Base-by-base conservation (phyloP, 352 stramenopile species). In the Phytophthora quininea region DNA sequence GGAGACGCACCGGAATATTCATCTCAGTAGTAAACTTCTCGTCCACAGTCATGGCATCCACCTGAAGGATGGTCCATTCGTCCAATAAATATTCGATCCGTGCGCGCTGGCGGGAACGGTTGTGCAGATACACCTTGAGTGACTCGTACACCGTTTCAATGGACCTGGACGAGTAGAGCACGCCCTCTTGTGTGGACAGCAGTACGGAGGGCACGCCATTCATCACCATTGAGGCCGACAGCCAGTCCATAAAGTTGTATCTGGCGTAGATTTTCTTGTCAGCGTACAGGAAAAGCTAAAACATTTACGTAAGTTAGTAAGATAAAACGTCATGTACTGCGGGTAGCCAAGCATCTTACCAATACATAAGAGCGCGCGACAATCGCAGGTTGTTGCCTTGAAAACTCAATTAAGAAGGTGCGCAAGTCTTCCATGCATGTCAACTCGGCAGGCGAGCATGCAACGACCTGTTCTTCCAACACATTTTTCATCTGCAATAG, bases 141-240 rank as follows among this genome's bases (percentile, higher is more conserved):
- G 84, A 93, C 53, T 96, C 89, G 62, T 93, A 94, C 45, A 96
- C 69, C 35, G 85, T 90, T 68, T 95, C 86, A 59, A 93, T 93
- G 47, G 77, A 79, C 10, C 85, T 79, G 9, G 86, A 88, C 19
- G 76, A 89, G 65, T 88, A 94, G 49, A 89, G 69, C 24, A 96
- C 84, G 29, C 88, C 88, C 58, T 96, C 88, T 56, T 96, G 88
- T 3, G 88, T 96, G 10, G 88, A 96, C 32, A 96, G 66, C 54
- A 96, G 67, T 48, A 96, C 88, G 0, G 82, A 84, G 27, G 88
- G 88, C 27, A 96, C 88, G 52, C 88, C 88, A 24, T 92, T 92
- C 61, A 91, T 68, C 27, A 92, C 82, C 88, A 96, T 96, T 9
- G 84, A 75, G 19, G 87, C 82, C 3, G 81, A 89, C 49, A 96